Conservation (phyloP, 768 basidiomycete species). For the Suillus brevipes region DNA sequence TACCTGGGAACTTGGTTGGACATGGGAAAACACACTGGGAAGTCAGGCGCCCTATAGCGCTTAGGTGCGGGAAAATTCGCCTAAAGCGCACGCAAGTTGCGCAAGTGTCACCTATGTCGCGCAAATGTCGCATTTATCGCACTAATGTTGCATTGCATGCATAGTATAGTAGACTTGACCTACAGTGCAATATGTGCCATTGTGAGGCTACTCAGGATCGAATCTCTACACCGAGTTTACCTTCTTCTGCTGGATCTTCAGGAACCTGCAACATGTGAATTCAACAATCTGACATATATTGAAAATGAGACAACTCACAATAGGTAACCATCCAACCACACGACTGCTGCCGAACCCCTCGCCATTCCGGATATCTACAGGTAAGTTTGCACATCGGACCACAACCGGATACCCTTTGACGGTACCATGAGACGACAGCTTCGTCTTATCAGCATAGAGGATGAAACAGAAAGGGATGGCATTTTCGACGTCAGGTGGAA, state of each 20-base stretch:
- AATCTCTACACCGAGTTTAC: conserved; percentile 31
- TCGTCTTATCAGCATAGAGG: conserved; percentile 22
- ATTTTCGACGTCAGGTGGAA: neutral
- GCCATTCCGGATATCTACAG: conserved; percentile 17
- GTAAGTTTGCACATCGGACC: conserved; percentile 18
- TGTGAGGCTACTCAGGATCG: too few species aligned
- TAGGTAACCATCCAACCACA: conserved; percentile 20
- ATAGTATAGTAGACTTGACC: too few species aligned
- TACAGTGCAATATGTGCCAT: too few species aligned
- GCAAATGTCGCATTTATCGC: too few species aligned
- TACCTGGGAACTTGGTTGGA: too few species aligned
- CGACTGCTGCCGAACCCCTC: conserved; percentile 17
- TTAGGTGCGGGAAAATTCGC: too few species aligned
- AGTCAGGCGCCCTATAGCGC: too few species aligned
- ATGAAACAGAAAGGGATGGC: conserved; percentile 10
- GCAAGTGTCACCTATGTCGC: too few species aligned
- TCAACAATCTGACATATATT: neutral
- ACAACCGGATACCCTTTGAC: conserved; percentile 25
- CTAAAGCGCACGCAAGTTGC: too few species aligned
- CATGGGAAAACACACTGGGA: too few species aligned
- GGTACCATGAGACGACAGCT: conserved; percentile 17
- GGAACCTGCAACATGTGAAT: conserved; percentile 23
- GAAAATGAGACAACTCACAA: conserved; percentile 7
- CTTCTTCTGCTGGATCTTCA: conserved; percentile 31
- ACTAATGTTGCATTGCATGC: too few species aligned